Evolutionary conservation across 768 basidiomycete genomes (phyloP), one percentile per base, ranked within the genome.

Genomic region (Scleroderma bovista): DNA sequence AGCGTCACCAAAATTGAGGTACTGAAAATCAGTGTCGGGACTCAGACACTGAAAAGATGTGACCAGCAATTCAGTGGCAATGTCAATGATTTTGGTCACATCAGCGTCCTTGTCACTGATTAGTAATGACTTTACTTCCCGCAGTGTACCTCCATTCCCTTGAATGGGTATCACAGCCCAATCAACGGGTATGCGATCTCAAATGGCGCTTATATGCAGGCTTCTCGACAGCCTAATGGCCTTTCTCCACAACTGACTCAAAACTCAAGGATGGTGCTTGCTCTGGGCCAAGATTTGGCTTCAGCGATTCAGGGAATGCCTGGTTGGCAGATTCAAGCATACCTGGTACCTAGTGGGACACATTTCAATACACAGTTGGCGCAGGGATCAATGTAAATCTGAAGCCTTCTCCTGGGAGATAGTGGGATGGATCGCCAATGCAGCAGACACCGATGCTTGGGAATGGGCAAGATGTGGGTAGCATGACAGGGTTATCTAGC

Each of bases 201-300:
- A 10, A 72, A 66, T 44, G 56, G 66, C 6, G 60, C 63, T 46
- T 66, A 59, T 58, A 65, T 65, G 66, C 70, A 53, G 51, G 63
- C 58, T 39, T 58, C 53, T 42, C 69, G 68, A 45, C 72, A 70
- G 41, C 66, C 67, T 4, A 71, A 69, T 39, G 69, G 70, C 2
- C 61, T 85, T 41, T 78, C 72, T 31, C 51, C 69, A 17, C 84
- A 85, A 52, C 82, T 84, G 57, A 69, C 84, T 62, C 80, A 83
- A 61, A 75, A 70, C 48, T 57, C 84, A 37, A 83, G 84, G 65
- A 66, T 76, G 9, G 79, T 76, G 3, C 77, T 83, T 51, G 76
- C 75, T 32, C 68, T 65, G 47, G 66, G 62, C 16, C 72, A 69
- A 51, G 77, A 75, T 39, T 56, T 73, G 33, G 68, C 69, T 47